Conservation (phyloP, 2,329 filamentous ascomycete genomes). For the Aphanoascus verrucosus region DNA sequence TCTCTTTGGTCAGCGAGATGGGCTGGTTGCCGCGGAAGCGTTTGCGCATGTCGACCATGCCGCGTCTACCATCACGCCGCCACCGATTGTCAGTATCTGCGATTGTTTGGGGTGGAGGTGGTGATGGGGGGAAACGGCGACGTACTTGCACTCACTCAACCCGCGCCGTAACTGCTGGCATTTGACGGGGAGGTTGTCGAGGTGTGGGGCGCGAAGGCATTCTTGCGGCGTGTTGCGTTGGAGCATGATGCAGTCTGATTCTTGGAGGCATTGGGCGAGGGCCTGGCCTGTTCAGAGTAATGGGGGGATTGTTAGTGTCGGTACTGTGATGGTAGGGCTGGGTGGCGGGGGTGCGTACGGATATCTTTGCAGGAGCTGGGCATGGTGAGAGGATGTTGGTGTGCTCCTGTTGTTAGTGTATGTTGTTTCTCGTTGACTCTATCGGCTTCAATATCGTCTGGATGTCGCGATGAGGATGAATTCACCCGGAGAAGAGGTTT, state of each 20-base stretch:
- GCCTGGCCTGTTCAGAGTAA: constrained; percentile 90
- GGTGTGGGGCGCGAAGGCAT: constrained; percentile 73
- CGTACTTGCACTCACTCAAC: constrained; percentile 77
- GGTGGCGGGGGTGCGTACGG: constrained; percentile 46
- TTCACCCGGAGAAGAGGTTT: neutral
- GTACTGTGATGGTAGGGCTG: neutral
- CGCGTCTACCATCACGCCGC: constrained; percentile 51
- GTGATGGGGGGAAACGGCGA: constrained; percentile 10
- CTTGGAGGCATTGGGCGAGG: constrained; percentile 85
- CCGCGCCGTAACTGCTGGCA: constrained; percentile 91
- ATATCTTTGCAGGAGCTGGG: constrained; percentile 95
- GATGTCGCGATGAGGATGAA: neutral
- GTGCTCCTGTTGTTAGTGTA: neutral
- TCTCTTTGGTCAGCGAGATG: constrained; percentile 56
- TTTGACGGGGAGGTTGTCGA: constrained; percentile 68
- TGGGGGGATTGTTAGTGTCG: no score
- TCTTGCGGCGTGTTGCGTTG: constrained; percentile 77
- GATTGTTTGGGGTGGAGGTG: no score
- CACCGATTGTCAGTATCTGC: neutral
- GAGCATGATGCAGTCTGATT: constrained; percentile 93
- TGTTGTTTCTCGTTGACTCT: no score
- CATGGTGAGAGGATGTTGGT: constrained; percentile 47
- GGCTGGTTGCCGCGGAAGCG: constrained; percentile 91
- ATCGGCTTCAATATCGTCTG: no score
- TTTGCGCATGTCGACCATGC: constrained; percentile 97